Conservation (phyloP, 371 early-diverging fungal genomes). For the Thermomucor indicae-seudaticae region DNA sequence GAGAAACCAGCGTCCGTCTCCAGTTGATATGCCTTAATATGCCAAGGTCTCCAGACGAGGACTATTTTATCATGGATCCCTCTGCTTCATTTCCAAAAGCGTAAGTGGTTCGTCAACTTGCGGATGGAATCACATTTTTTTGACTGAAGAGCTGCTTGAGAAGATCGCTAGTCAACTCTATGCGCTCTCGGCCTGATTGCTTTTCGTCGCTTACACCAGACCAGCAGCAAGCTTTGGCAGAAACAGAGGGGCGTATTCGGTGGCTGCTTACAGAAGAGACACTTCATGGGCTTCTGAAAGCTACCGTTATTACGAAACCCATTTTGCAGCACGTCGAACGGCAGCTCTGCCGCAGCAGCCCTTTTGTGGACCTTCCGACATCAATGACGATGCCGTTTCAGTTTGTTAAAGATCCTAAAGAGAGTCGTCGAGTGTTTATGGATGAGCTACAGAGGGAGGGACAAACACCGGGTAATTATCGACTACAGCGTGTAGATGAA, state of each 20-base stretch:
- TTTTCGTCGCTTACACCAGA: constrained; percentile 43
- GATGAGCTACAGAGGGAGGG: constrained; percentile 49
- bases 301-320: constrained; percentile 39
- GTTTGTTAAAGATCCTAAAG: constrained; percentile 43
- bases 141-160: background rate
- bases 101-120: constrained; percentile 2
- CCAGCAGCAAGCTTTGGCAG: constrained; percentile 60
- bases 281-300: constrained; percentile 61
- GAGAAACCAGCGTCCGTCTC: constrained; percentile 53
- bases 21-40: constrained; percentile 62
- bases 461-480: constrained; percentile 12
- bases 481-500: constrained; percentile 43
- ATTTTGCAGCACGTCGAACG: constrained; percentile 55
- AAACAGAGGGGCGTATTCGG: constrained; percentile 54
- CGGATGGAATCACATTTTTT: background rate
- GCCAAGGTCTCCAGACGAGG: constrained; percentile 36
- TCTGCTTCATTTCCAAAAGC: constrained; percentile 7
- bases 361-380: constrained; percentile 51
- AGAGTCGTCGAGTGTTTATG: constrained; percentile 51
- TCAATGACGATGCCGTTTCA: constrained; percentile 49
- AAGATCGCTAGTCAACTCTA: constrained; percentile 21
- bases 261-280: constrained; percentile 71
- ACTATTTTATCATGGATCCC: constrained; percentile 4
- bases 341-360: constrained; percentile 40
- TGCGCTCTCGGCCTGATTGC: constrained; percentile 38